These are phyloP conservation scores for Neurospora terricola DNA, from an alignment of 495 filamentous ascomycete species.

Conservation along the genomic window DNA sequence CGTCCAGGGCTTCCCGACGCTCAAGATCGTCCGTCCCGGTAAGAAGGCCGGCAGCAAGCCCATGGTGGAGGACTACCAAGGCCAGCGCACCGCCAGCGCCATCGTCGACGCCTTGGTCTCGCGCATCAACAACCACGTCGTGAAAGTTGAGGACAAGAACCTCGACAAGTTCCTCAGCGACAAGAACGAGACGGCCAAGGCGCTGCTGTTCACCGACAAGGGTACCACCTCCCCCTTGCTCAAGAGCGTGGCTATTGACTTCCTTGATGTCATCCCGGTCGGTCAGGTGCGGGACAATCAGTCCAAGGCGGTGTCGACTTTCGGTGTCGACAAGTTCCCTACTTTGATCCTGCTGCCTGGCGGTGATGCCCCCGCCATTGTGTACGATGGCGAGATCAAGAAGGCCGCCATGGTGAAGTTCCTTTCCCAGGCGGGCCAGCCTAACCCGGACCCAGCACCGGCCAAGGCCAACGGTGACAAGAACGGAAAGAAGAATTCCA, in stretches of 20 bases:
- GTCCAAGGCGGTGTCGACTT: conserved; percentile 55
- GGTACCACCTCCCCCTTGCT: conserved; percentile 75
- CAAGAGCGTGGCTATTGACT: conserved; percentile 82
- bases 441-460: conserved; percentile 53
- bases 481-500: conserved; percentile 39
- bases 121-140: conserved; percentile 87
- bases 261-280: conserved; percentile 68
- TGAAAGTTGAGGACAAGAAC: conserved; percentile 73
- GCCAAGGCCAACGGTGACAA: conserved; percentile 19
- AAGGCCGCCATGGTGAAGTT: conserved; percentile 77
- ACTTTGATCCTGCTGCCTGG: conserved; percentile 74
- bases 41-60: conserved; percentile 69
- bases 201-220: conserved; percentile 90
- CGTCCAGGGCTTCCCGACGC: conserved; percentile 88
- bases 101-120: conserved; percentile 81
- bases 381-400: conserved; percentile 79
- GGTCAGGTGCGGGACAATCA: conserved; percentile 86
- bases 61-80: conserved; percentile 86
- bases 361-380: conserved; percentile 53
- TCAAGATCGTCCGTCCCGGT: conserved; percentile 79
- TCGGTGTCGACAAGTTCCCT: conserved; percentile 69
- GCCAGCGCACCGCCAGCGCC: conserved; percentile 65
- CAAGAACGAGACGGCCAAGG: conserved; percentile 69
- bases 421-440: conserved; percentile 69
- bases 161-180: conserved; percentile 65